These are phyloP conservation scores for Aspergillus uvarum DNA, from an alignment of 2,329 filamentous ascomycete genomes.

Conservation along the genomic window DNA sequence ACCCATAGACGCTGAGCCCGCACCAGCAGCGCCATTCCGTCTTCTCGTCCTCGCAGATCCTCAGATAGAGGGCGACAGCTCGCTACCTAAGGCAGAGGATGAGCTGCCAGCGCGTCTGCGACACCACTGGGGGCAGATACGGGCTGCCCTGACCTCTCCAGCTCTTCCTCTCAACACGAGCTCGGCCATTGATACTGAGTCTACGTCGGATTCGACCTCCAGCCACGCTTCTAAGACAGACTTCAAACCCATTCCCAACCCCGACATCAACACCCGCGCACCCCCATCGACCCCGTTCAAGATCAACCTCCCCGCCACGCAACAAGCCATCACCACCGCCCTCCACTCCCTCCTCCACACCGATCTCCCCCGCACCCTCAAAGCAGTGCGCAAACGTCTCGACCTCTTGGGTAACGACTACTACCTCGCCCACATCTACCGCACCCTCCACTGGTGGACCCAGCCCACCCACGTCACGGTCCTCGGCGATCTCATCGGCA, in stretches of 20 bases:
- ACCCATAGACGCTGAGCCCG: constrained; percentile 13
- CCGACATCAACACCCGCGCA: constrained; percentile 12
- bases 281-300: neutral
- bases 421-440: constrained; percentile 91
- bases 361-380: constrained; percentile 67
- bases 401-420: constrained; percentile 93
- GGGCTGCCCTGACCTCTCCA: constrained; percentile 13
- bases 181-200: neutral
- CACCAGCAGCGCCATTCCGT: constrained; percentile 62
- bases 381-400: constrained; percentile 72
- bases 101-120: constrained; percentile 44
- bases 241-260: neutral
- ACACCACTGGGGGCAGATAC: constrained; percentile 35
- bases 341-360: constrained; percentile 52
- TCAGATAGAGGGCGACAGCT: constrained; percentile 88
- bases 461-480: constrained; percentile 83
- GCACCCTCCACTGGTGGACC: constrained; percentile 79
- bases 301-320: constrained; percentile 11
- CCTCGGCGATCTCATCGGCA: constrained; percentile 86
- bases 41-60: constrained; percentile 87
- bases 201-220: neutral
- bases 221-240: neutral
- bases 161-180: constrained; percentile 13
- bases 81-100: constrained; percentile 61
- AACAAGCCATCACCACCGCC: constrained; percentile 19